Conservation (phyloP, 805 yeast species). For the Candida sithepensis region DNA sequence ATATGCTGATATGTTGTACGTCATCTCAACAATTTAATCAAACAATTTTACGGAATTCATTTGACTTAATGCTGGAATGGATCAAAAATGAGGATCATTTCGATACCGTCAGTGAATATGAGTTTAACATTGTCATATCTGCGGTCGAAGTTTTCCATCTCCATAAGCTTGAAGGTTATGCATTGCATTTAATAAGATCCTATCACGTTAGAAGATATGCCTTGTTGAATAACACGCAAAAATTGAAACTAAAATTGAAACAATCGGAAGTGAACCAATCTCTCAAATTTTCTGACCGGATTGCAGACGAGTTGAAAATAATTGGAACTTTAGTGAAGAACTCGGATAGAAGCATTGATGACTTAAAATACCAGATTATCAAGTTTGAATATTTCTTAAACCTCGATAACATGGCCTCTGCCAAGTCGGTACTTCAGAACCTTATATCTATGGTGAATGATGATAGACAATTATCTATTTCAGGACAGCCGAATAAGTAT, state of each 20-base stretch:
- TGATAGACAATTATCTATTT: conserved; percentile 30
- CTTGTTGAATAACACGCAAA: conserved; percentile 4
- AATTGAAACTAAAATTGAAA: conserved; percentile 1
- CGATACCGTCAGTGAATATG: conserved; percentile 21
- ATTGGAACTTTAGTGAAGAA: conserved; percentile 9
- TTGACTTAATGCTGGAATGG: conserved; percentile 9
- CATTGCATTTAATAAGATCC: conserved; percentile 11
- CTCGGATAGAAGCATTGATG: conserved; percentile 19
- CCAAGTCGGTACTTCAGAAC: conserved; percentile 24
- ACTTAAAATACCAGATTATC: conserved; percentile 18
- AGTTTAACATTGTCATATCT: conserved; percentile 28
- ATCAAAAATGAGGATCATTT: neutral
- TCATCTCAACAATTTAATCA: conserved; percentile 8
- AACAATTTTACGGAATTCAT: conserved; percentile 6
- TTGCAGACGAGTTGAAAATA: neutral
- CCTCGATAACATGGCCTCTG: conserved; percentile 18
- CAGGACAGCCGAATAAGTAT: conserved; percentile 17
- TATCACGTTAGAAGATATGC: conserved; percentile 3
- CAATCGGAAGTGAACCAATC: conserved; percentile 4
- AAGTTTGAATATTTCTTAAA: conserved; percentile 31
- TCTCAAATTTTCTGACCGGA: conserved; percentile 8
- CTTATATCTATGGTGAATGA: conserved; percentile 8
- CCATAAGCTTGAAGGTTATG: conserved; percentile 15
- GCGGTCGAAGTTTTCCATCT: conserved; percentile 24
- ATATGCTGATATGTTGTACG: conserved; percentile 18